A percentile compares a stretch with the other conserved stretches of the same genome.
phyloP scores from a whole-genome alignment of 495 filamentous ascomycete genomes.

The Rostrohypoxylon terebratum region DNA sequence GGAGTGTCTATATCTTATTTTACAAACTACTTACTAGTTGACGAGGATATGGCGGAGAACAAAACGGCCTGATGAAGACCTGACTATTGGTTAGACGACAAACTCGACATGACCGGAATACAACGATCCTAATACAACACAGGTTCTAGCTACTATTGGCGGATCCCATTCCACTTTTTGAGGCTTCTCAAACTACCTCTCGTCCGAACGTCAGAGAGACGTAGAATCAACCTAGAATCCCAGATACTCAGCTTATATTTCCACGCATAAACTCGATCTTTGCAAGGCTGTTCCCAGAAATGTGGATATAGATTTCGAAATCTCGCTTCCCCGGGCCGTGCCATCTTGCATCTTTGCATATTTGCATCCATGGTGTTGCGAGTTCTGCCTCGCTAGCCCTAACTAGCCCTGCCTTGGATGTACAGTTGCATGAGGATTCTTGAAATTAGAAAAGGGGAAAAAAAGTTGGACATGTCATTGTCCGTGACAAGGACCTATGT shows the following conservation, averaged over 20 bases:
- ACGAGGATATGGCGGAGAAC: conserved; percentile 13
- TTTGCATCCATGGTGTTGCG: conserved; percentile 20
- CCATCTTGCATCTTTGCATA: conserved; percentile 23
- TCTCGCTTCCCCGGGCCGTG: conserved; percentile 24
- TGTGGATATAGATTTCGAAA: conserved; percentile 13
- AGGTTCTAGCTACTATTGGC: not conserved
- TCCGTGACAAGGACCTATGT: conserved; percentile 10
- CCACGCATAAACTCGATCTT: not conserved
- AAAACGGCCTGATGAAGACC: not conserved
- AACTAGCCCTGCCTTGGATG: not conserved
- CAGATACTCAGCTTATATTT: not conserved
- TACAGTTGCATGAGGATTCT: conserved; percentile 2
- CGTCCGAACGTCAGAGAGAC: not conserved
- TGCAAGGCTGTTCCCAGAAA: conserved; percentile 1
- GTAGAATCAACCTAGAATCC: not conserved
- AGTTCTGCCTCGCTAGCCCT: not conserved
- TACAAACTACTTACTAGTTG: conserved; percentile 3
- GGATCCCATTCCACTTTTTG: conserved; percentile 1
- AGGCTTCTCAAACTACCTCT: conserved; percentile 1
- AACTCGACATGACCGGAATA: not conserved
- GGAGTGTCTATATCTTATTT: conserved; percentile 1
- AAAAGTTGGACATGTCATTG: conserved; percentile 7
- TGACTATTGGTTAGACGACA: conserved; percentile 4
- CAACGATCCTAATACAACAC: conserved; percentile 9
- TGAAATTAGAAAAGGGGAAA: not conserved